Evolutionary conservation across 371 early-diverging fungal species (phyloP).

Genomic region (Mortierella sp.): DNA sequence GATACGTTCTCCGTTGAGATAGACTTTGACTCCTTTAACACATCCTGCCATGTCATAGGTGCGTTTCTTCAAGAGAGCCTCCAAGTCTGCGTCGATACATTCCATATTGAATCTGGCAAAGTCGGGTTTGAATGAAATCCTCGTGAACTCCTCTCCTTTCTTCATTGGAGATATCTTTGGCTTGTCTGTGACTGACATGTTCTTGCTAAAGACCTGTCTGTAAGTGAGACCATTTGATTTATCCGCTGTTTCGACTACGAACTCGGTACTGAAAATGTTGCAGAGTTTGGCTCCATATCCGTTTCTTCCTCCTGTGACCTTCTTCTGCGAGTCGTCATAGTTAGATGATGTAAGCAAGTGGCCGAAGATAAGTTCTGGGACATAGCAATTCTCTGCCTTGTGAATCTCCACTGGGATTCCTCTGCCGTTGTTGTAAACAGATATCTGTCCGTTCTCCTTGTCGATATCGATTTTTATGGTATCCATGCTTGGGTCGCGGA

Average conservation of each 20-base stretch:
- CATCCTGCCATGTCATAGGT: slow-evolving; percentile 99
- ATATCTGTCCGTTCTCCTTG: slow-evolving; percentile 83
- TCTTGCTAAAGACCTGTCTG: slow-evolving; percentile 89
- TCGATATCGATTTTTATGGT: slow-evolving; percentile 95
- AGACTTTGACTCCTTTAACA: slow-evolving; percentile 91
- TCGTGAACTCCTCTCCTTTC: slow-evolving; percentile 83
- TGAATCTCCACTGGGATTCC: slow-evolving; percentile 99
- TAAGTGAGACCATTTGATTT: slow-evolving; percentile 79
- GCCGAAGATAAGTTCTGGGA: slow-evolving; percentile 99
- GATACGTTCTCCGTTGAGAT: slow-evolving; percentile 90
- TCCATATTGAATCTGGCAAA: slow-evolving; percentile 94
- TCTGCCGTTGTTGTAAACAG: slow-evolving; percentile 96
- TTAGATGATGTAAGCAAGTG: slow-evolving; percentile 99
- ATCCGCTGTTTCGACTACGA: slow-evolving; percentile 98
- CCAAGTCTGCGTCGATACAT: slow-evolving; percentile 90
- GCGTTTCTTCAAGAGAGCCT: slow-evolving; percentile 93
- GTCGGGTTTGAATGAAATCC: slow-evolving; percentile 98
- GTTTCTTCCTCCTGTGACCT: slow-evolving; percentile 99
- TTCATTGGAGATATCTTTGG: slow-evolving; percentile 80
- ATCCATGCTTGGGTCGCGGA: slow-evolving; percentile 95
- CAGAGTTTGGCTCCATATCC: slow-evolving; percentile 99
- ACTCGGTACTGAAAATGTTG: slow-evolving; percentile 98
- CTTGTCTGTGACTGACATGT: slow-evolving; percentile 85
- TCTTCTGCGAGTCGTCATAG: slow-evolving; percentile 99
- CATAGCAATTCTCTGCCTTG: slow-evolving; percentile 94